Base-by-base conservation (phyloP, 1,284 basidiomycete species). In the Peniophora sp. region DNA sequence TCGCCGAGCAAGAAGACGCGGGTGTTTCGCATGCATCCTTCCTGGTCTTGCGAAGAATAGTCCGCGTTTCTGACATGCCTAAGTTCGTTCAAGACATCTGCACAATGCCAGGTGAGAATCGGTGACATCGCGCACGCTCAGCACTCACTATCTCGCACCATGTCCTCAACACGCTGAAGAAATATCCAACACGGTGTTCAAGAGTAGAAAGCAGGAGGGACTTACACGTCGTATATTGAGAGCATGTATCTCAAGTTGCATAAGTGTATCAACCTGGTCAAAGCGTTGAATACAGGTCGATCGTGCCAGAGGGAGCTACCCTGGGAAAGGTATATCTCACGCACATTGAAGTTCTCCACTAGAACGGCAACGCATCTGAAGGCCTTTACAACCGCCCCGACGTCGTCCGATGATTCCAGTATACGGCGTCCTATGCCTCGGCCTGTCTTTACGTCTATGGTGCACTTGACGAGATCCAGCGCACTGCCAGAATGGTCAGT, bases 1-100 rank as follows among this genome's bases (percentile, higher is more conserved):
- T 55, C 56, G 2, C 52, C 38, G 1, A 60, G 22, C 2, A 57
- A 41, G 14, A 47, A 43, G 9, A 45, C 49, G 12, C 59, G 57
- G 1, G 59, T 61, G 17, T 52, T 52, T 35, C 38, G 11, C 48
- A 53, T 36, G 38, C 51, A 53, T 22, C 38, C 38, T 41, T 41
- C 38, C 19, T n/a, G 38, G 16, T 41, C 38, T n/a, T 41, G 38
- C 5, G 38, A 41, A n/a, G 19, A 17, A 16, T 17, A 8, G 19
- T 41, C 38, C 8, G 38, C 38, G n/a, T 41, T 20, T 8, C n/a
- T 6, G 5, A 41, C 38, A 41, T 41, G 19, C n/a, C 19, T 6
- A 41, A 41, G 38, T 16, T 41, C 38, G 16, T 20, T 41, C 38
- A 17, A 8, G n/a, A 41, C 16, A 17, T 41, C 19, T 32, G 27